These are phyloP conservation scores for Moniliophthora roreri DNA, from an alignment of 1,284 basidiomycete genomes.

Conservation along the genomic window DNA sequence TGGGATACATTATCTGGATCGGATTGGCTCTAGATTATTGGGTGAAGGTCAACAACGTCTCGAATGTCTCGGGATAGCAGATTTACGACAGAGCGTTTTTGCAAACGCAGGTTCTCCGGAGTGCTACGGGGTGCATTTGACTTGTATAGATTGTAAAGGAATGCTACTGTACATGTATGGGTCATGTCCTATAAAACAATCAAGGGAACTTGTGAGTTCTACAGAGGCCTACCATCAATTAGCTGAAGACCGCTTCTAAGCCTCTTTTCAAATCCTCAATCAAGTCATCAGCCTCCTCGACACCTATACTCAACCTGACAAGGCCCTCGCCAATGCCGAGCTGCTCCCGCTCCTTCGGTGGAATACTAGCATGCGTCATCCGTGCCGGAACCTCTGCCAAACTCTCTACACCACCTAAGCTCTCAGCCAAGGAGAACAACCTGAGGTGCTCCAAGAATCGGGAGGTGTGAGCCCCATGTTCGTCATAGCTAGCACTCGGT, in stretches of 20 bases:
- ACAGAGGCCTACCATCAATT: no score
- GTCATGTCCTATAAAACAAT: no score
- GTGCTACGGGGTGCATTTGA: no score
- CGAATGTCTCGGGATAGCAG: no score
- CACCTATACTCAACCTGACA: constrained; percentile 83
- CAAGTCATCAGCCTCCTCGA: constrained; percentile 84
- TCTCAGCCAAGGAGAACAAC: constrained; percentile 88
- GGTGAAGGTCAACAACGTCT: neutral
- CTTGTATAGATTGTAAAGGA: no score
- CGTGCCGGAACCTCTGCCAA: constrained; percentile 80
- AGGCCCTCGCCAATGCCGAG: constrained; percentile 85
- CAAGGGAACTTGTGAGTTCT: no score
- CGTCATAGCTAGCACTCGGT: neutral
- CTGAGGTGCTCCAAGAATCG: constrained; percentile 69
- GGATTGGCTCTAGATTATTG: neutral
- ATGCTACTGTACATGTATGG: no score
- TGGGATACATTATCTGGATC: neutral
- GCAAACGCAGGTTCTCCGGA: no score
- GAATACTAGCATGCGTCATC: constrained; percentile 87
- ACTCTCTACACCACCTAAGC: constrained; percentile 90
- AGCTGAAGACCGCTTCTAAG: constrained; percentile 35
- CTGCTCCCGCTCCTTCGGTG: constrained; percentile 62
- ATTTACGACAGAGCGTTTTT: no score
- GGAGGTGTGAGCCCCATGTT: constrained; percentile 39
- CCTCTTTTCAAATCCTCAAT: constrained; percentile 74